phyloP scores from a whole-genome alignment of 2,329 filamentous ascomycete species.

The Calonectria multiphialidica region DNA sequence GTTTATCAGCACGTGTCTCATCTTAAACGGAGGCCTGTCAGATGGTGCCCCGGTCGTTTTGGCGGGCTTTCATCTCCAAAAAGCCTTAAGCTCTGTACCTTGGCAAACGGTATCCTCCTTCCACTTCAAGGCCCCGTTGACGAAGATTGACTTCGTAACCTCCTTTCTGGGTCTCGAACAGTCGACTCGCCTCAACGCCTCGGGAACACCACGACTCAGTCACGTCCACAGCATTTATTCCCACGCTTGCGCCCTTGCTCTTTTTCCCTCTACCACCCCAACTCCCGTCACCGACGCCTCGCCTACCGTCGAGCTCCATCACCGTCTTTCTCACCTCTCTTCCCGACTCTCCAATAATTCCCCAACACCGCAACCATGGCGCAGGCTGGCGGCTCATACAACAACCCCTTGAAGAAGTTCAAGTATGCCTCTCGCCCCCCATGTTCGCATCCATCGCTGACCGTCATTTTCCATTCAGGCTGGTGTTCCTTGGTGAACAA shows the following conservation, averaged over 20 bases:
- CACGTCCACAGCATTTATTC: conserved; percentile 20
- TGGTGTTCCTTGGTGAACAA: conserved; percentile 98
- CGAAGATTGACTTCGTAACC: conserved; percentile 34
- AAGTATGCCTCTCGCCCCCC: conserved; percentile 72
- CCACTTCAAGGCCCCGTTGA: conserved; percentile 39
- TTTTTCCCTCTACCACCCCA: conserved; percentile 22
- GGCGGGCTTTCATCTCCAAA: conserved; percentile 30
- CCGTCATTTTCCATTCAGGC: conserved; percentile 60
- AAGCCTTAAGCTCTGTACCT: conserved; percentile 6
- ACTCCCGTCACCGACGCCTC: conserved; percentile 14
- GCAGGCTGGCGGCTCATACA: conserved; percentile 87
- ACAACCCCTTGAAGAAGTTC: conserved; percentile 99
- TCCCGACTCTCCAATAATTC: conserved; percentile 26
- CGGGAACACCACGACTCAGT: conserved; percentile 33
- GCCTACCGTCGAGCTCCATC: background rate
- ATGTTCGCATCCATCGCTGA: conserved; percentile 38
- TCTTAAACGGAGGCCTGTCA: conserved; percentile 30
- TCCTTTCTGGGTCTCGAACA: conserved; percentile 41
- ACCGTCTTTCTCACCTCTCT: conserved; percentile 12
- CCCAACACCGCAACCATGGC: conserved; percentile 73
- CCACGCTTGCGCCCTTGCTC: background rate
- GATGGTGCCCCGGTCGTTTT: conserved; percentile 8
- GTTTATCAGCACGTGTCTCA: conserved; percentile 44
- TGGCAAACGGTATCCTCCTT: conserved; percentile 41
- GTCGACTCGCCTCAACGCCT: conserved; percentile 23